A percentile compares a stretch with the other conserved stretches of the same genome.
phyloP scores from a whole-genome alignment of 164 flowering plant species.

The Sextonia rubra region DNA sequence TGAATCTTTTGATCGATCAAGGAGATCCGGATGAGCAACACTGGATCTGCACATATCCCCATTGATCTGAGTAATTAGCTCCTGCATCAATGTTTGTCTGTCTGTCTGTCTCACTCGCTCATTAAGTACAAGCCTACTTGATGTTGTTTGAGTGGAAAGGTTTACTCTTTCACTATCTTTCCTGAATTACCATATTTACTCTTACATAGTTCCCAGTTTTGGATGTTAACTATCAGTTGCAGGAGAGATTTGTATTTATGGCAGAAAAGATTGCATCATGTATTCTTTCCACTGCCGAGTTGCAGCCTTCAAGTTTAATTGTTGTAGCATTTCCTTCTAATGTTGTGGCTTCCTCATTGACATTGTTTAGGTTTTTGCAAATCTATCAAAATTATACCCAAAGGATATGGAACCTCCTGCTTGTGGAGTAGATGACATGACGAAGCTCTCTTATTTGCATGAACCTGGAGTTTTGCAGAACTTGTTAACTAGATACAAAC shows the following conservation, averaged over 20 bases:
- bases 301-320: not conserved
- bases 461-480: slow-evolving; percentile 87
- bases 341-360: not conserved
- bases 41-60: too few relatives aligned
- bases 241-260: not conserved
- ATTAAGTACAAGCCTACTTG: not conserved
- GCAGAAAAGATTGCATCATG: not conserved
- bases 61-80: too few relatives aligned
- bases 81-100: too few relatives aligned
- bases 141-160: not conserved
- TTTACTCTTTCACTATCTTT: not conserved
- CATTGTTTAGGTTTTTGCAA: slow-evolving; percentile 13
- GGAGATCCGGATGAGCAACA: too few relatives aligned
- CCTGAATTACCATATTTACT: not conserved
- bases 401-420: slow-evolving; percentile 72
- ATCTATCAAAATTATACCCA: slow-evolving; percentile 56
- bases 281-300: not conserved
- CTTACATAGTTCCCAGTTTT: not conserved
- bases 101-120: too few relatives aligned
- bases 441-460: slow-evolving; percentile 75
- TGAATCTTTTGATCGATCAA: too few relatives aligned
- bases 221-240: not conserved
- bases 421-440: slow-evolving; percentile 88
- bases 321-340: not conserved
- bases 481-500: slow-evolving; percentile 60